A percentile compares a stretch with the other conserved stretches of the same genome.
Conservation (phyloP, 2,329 filamentous ascomycete genomes). For the Ophiostoma novo-ulmi region DNA sequence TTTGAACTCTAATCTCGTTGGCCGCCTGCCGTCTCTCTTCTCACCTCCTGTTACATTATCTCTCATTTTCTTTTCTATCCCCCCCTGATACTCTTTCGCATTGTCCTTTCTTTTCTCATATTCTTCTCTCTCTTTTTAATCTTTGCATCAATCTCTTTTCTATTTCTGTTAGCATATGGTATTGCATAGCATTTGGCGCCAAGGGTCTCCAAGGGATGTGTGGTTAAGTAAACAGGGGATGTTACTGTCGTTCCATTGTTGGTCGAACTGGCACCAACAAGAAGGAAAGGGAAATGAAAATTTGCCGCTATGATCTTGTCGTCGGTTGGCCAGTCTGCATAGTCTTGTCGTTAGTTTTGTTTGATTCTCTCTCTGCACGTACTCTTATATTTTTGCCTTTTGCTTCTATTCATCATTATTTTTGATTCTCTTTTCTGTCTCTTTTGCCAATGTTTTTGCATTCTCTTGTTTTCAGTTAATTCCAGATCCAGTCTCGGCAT, state of each 20-base stretch:
- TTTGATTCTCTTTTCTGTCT: neutral
- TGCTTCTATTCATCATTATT: neutral
- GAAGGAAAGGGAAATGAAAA: neutral
- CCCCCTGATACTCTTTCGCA: neutral
- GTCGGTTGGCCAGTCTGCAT: constrained; percentile 3
- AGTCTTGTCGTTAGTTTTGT: neutral
- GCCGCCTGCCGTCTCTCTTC: neutral
- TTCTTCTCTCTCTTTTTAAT: constrained; percentile 10
- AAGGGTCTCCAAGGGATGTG: constrained; percentile 9
- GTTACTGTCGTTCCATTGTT: constrained; percentile 2
- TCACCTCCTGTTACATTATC: neutral
- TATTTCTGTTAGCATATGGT: constrained; percentile 15
- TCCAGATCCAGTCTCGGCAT: neutral
- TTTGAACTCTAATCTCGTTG: neutral
- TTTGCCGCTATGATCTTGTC: neutral
- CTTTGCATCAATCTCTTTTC: neutral
- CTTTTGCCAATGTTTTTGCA: neutral
- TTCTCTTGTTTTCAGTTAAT: neutral
- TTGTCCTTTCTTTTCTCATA: neutral
- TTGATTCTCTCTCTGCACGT: neutral
- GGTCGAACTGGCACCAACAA: neutral
- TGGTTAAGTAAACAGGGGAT: neutral
- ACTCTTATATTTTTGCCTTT: neutral
- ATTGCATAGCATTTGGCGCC: constrained; percentile 19
- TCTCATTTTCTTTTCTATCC: neutral